A percentile compares a stretch with the other conserved stretches of the same genome.
phyloP scores from a whole-genome alignment of 2,329 filamentous ascomycete genomes.

The Talaromyces sp. region DNA sequence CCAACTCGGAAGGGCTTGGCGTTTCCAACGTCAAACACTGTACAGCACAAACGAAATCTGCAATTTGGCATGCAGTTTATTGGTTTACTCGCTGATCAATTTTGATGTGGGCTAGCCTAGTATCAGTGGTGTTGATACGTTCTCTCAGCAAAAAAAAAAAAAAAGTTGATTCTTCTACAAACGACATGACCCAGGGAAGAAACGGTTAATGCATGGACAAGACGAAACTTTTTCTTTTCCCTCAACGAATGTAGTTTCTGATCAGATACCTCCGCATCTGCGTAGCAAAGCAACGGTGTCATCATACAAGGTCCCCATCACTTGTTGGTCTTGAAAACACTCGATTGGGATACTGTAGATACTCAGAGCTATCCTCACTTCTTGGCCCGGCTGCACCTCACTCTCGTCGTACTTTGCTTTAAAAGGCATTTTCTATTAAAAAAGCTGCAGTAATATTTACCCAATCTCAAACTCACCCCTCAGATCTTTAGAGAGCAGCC shows the following conservation, averaged over 20 bases:
- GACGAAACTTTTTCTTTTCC: background rate
- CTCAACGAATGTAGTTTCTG: background rate
- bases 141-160: background rate
- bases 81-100: background rate
- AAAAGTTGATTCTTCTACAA: background rate
- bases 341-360: background rate
- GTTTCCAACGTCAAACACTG: background rate
- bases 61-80: background rate
- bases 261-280: too few relatives aligned
- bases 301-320: background rate
- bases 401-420: background rate
- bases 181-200: background rate
- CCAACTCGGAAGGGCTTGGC: background rate
- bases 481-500: background rate
- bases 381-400: background rate
- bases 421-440: background rate
- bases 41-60: background rate
- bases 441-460: background rate
- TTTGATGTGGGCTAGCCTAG: background rate
- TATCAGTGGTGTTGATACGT: too few relatives aligned
- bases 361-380: background rate
- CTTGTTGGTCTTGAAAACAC: background rate
- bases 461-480: too few relatives aligned
- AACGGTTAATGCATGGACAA: background rate
- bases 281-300: background rate